A percentile compares a stretch with the other conserved stretches of the same genome.
These are phyloP conservation scores for Sphaerobolus stellatus DNA, from an alignment of 1,284 basidiomycete species.

Conservation along the genomic window DNA sequence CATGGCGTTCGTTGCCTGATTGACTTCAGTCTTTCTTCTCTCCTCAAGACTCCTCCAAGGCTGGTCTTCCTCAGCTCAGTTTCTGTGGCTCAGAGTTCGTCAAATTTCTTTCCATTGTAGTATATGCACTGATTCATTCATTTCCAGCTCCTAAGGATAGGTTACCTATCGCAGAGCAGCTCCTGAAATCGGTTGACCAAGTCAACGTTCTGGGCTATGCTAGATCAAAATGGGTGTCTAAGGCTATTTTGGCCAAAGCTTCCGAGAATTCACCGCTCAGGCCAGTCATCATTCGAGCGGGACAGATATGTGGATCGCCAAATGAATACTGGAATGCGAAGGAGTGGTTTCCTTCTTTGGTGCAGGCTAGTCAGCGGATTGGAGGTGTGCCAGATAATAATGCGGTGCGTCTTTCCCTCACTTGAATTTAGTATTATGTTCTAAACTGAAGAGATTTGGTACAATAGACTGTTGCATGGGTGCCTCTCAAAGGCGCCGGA, in stretches of 20 bases:
- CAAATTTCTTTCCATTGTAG: conserved; percentile 30
- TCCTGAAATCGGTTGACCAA: conserved; percentile 26
- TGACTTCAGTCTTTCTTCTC: no score
- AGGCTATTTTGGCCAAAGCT: conserved; percentile 24
- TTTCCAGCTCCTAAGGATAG: conserved; percentile 16
- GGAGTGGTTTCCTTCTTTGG: conserved; percentile 31
- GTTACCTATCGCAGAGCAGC: no score
- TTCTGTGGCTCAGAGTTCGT: conserved; percentile 6
- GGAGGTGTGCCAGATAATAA: conserved; percentile 13
- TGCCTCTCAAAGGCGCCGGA: conserved; percentile 21
- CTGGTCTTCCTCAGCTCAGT: no score
- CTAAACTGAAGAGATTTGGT: background rate
- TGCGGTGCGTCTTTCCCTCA: background rate
- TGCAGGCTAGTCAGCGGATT: conserved; percentile 1
- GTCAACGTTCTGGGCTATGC: conserved; percentile 29
- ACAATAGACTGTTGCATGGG: conserved; percentile 18
- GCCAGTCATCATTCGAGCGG: conserved; percentile 39
- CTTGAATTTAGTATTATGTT: background rate
- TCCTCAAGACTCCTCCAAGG: no score
- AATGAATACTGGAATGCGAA: conserved; percentile 43
- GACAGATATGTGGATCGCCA: conserved; percentile 41
- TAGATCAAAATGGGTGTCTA: conserved; percentile 42
- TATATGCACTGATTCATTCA: conserved; percentile 26
- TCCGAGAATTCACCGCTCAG: conserved; percentile 23
- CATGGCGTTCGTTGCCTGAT: no score